Conservation (phyloP, 371 early-diverging fungal genomes). For the Syncephalastrum racemosum region DNA sequence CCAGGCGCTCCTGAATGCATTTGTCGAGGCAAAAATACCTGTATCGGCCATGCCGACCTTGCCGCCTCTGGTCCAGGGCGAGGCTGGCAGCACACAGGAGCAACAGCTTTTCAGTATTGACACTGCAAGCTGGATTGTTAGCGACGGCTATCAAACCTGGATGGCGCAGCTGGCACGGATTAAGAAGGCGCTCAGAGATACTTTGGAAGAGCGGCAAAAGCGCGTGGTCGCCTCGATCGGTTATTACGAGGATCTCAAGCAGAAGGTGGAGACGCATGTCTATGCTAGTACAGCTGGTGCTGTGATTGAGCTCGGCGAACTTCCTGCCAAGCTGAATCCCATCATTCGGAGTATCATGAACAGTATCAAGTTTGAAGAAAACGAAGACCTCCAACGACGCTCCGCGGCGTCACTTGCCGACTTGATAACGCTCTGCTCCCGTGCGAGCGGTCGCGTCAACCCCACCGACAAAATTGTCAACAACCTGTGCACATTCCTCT, state of each 20-base stretch:
- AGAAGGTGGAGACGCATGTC: constrained; percentile 70
- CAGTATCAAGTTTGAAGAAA: constrained; percentile 81
- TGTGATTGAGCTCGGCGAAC: constrained; percentile 70
- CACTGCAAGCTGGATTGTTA: constrained; percentile 55
- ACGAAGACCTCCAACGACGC: constrained; percentile 65
- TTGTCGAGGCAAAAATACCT: constrained; percentile 56
- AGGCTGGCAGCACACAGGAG: constrained; percentile 42
- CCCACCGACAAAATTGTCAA: constrained; percentile 86
- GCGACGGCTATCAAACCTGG: constrained; percentile 50
- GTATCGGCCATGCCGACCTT: constrained; percentile 54
- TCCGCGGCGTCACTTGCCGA: constrained; percentile 60
- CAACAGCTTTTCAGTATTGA: constrained; percentile 65
- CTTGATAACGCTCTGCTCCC: constrained; percentile 56
- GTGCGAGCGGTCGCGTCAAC: constrained; percentile 39
- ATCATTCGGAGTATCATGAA: constrained; percentile 89
- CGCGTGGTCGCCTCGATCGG: constrained; percentile 67
- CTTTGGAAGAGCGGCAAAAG: constrained; percentile 61
- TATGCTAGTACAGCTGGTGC: constrained; percentile 83
- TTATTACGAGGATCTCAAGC: constrained; percentile 63
- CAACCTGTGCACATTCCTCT: constrained; percentile 84
- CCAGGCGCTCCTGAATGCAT: constrained; percentile 64
- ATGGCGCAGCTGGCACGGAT: constrained; percentile 40
- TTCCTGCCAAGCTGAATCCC: constrained; percentile 85
- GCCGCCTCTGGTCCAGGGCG: constrained; percentile 56
- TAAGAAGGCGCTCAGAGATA: constrained; percentile 30